Base-by-base conservation (phyloP, 2,329 filamentous ascomycete species). In the Coniochaeta hoffmannii region DNA sequence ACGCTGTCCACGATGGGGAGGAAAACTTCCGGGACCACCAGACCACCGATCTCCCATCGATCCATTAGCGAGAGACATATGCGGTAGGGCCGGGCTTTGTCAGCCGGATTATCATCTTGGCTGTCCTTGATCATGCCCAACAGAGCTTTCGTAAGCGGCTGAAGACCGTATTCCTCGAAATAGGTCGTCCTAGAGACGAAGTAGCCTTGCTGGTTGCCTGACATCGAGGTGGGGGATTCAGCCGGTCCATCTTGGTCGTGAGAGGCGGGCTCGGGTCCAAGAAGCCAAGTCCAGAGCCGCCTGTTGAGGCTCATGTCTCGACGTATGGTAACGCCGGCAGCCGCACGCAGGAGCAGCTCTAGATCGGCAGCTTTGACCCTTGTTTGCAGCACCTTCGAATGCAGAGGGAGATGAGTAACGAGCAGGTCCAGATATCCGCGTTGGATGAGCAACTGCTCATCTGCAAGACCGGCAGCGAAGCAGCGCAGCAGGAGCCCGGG, bases 21-120 rank as follows among this genome's bases (percentile, higher is more conserved):
- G 65, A 99, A 97, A 14, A 97, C 82, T 58, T 90, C 86, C 0
- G 92, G 89, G 1, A 97, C 87, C 50, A 99, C 85, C 17, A 93
- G 78, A 1, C 90, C 90, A 30, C 94, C 94, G 61, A 99, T 93
- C 68, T 99, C 94, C 92, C 91, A 97, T 57, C 92, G 86, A 71
- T 99, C 94, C 94, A 99, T 97, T 53, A 99, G 76, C 15, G 95
- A 97, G 2, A 97, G 79, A 64, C 91, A 95, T 59, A 97, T 90
- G 56, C 92, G 86, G 66, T 96, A 97, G 0, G 94, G 93, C 36
- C 86, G 85, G 19, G 91, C 90, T 67, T 86, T 81, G 64, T 95
- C 90, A 0, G 80, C 70, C 1, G 88, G 80, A 55, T 76, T 76
- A 5, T 64, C 68, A 44, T 71, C 68, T 7, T 75, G 74, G 41